Percentiles rank a stretch among this genome's conserved stretches.
phyloP scores from a whole-genome alignment of 208 protist species.

The Histomonas meleagridis region DNA sequence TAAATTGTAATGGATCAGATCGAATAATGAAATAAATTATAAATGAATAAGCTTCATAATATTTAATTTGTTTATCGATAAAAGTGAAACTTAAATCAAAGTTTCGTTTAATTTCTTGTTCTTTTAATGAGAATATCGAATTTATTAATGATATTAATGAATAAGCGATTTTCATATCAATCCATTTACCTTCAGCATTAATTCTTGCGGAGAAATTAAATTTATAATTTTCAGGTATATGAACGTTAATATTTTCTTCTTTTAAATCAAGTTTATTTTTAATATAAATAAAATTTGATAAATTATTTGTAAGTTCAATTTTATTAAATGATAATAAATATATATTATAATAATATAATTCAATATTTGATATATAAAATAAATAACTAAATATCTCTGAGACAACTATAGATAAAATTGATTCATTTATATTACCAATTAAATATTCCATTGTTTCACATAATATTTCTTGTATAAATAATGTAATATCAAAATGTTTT shows the following conservation, averaged over 20 bases:
- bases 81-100: too few relatives aligned
- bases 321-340: background rate
- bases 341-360: background rate
- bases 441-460: background rate
- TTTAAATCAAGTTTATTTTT: background rate
- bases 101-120: too few relatives aligned
- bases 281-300: background rate
- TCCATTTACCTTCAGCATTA: background rate
- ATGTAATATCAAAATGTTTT: background rate
- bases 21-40: background rate
- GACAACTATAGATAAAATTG: background rate
- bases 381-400: background rate
- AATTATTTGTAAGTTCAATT: background rate
- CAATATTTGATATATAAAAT: background rate
- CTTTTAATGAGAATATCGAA: too few relatives aligned
- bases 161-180: background rate
- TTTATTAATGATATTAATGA: background rate
- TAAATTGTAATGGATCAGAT: background rate
- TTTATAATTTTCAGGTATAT: background rate
- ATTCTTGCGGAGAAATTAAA: background rate
- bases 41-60: background rate
- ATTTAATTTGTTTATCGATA: background rate
- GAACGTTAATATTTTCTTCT: background rate
- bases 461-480: background rate
- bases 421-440: background rate